Percentiles rank a stretch among this genome's conserved stretches.
Evolutionary conservation across 805 yeast species (phyloP).

Genomic region (Phaffomyces opuntiae): DNA sequence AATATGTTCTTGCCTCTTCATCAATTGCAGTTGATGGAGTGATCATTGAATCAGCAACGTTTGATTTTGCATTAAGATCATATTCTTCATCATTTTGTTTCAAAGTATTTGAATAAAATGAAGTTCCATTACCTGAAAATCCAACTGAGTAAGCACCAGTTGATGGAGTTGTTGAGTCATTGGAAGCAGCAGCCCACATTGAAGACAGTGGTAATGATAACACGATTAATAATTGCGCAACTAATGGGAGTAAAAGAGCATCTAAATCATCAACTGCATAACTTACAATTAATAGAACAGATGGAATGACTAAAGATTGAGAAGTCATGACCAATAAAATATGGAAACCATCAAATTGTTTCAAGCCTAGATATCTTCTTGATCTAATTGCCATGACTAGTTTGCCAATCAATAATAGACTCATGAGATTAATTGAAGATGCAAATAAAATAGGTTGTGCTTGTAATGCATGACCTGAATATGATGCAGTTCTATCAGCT

Average conservation of each 20-base stretch:
- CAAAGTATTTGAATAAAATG: slow-evolving; percentile 13
- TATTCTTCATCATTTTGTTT: slow-evolving; percentile 8
- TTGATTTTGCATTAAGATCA: background rate
- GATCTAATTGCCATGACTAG: slow-evolving; percentile 61
- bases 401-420: slow-evolving; percentile 56
- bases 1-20: slow-evolving; percentile 26
- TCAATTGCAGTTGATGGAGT: slow-evolving; percentile 31
- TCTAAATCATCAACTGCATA: slow-evolving; percentile 31
- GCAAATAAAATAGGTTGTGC: slow-evolving; percentile 60
- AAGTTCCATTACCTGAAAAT: slow-evolving; percentile 11
- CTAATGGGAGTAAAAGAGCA: slow-evolving; percentile 37
- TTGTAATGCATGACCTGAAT: slow-evolving; percentile 37
- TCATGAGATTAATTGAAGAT: slow-evolving; percentile 56
- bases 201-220: slow-evolving; percentile 76
- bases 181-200: slow-evolving; percentile 78
- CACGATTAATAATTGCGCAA: slow-evolving; percentile 57
- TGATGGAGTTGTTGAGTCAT: slow-evolving; percentile 40
- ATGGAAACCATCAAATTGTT: slow-evolving; percentile 78
- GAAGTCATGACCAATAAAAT: slow-evolving; percentile 71
- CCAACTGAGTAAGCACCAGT: slow-evolving; percentile 11
- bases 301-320: slow-evolving; percentile 79
- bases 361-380: slow-evolving; percentile 70
- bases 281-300: slow-evolving; percentile 55
- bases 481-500: slow-evolving; percentile 15
- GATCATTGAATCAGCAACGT: slow-evolving; percentile 12